Evolutionary conservation across 2,329 filamentous ascomycete species (phyloP), one percentile per base, ranked within the genome.

Genomic region (Colletotrichum euphorbiae): DNA sequence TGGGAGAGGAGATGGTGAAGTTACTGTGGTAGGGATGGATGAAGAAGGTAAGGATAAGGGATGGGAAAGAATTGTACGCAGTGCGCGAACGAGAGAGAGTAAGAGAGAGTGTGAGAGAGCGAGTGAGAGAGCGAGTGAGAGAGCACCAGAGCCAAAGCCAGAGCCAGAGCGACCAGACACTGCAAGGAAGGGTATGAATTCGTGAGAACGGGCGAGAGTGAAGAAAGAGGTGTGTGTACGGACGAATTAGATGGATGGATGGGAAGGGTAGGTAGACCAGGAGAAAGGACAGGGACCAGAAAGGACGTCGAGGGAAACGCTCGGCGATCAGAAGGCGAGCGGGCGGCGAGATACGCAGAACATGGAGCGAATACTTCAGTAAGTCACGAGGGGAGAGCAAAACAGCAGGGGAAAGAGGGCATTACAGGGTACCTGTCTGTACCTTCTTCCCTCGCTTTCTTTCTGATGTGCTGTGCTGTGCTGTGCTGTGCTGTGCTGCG

Each of bases 251-350:
- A 42, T 19, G 15, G 48, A 17, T 31, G 59, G 58, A 46, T 38
- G 13, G 17, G 57, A 31, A n/a, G 13, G n/a, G 50, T 31, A n/a
- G 28, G 17, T 24, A 13, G 38, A 40, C 12, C 24, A 42, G 15
- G 28, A 50, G 40, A 24, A 33, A 57, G 61, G 48, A 70, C 51
- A 60, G 28, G 50, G 43, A 54, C 54, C 38, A 40, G 40, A 33
- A 33, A 51, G 13, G 52, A 50, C 56, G 43, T 46, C 28, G 43
- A 52, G 36, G 61, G 61, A 59, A 63, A 64, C 43, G 43, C 43
- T 64, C 61, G 43, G 54, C 52, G 61, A 63, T 63, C 61, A 64
- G 48, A 56, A 54, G 45, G 24, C 36, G 24, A n/a, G 50, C 50
- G 28, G 15, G 43, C 19, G 15, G 43, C 19, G 21, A 42, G 38